Percentiles rank a stretch among this genome's conserved stretches.
Conservation (phyloP, 2,329 filamentous ascomycete genomes). For the Penicillium sp. region DNA sequence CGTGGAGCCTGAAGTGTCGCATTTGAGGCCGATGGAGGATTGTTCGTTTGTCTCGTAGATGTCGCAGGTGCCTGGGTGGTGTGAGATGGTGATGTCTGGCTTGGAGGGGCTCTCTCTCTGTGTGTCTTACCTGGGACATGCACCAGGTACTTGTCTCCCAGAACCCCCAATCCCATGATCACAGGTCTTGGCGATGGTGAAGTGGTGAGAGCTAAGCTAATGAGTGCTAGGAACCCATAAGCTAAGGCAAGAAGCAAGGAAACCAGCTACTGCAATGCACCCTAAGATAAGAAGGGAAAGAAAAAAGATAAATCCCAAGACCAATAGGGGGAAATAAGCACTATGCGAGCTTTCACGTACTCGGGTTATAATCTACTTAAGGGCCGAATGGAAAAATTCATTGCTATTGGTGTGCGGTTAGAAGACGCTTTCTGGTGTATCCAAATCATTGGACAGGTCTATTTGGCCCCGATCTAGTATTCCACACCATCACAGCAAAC, state of each 20-base stretch:
- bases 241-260: neutral
- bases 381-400: neutral
- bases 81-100: neutral
- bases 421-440: neutral
- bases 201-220: conserved; percentile 1
- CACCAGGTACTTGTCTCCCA: conserved; percentile 66
- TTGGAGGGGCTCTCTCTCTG: conserved; percentile 20
- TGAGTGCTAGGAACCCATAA: neutral
- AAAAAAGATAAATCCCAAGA: no score
- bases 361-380: neutral
- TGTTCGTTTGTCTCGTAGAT: conserved; percentile 58
- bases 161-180: conserved; percentile 69
- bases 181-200: neutral
- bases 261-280: no score
- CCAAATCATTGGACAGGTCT: neutral
- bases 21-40: conserved; percentile 60
- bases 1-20: conserved; percentile 65
- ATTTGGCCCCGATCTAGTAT: neutral
- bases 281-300: no score
- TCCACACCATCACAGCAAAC: neutral
- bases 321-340: conserved; percentile 8
- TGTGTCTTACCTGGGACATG: conserved; percentile 70
- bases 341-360: neutral
- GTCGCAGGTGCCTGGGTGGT: conserved; percentile 44
- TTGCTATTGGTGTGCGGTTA: neutral